Evolutionary conservation across 2,329 filamentous ascomycete species (phyloP).

Genomic region (Claviceps cyperi): DNA sequence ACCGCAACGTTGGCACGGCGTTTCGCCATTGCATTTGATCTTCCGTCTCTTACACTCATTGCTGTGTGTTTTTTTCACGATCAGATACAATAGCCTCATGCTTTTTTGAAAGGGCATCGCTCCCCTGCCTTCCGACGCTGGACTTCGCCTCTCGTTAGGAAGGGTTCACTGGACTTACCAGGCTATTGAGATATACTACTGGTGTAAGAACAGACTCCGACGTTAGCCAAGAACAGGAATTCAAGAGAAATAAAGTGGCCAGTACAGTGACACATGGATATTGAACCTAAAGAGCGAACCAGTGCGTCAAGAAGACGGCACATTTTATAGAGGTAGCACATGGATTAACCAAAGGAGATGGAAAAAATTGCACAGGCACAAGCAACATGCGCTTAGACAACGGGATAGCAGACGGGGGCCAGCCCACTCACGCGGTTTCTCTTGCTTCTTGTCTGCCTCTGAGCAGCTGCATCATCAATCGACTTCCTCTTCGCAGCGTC

Average conservation of each 20-base stretch:
- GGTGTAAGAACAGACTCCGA: constrained; percentile 1
- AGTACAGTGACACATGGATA: not conserved
- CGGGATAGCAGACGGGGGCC: not conserved
- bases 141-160: not conserved
- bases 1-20: constrained; percentile 51
- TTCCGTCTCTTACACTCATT: constrained; percentile 65
- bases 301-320: not conserved
- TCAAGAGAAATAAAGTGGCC: not conserved
- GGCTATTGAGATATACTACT: constrained; percentile 47
- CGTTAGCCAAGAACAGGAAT: not conserved
- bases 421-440: constrained; percentile 38
- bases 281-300: not conserved
- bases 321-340: not conserved
- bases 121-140: too few relatives aligned
- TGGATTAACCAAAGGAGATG: not conserved
- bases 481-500: constrained; percentile 23
- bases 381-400: not conserved
- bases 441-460: constrained; percentile 45
- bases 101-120: not conserved
- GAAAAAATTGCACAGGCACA: not conserved
- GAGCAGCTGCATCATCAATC: constrained; percentile 26
- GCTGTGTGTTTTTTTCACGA: constrained; percentile 26
- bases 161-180: constrained; percentile 30
- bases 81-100: not conserved
- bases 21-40: constrained; percentile 60